A percentile compares a stretch with the other conserved stretches of the same genome.
phyloP scores from a whole-genome alignment of 495 filamentous ascomycete genomes.

The Aspergillus avenaceus region DNA sequence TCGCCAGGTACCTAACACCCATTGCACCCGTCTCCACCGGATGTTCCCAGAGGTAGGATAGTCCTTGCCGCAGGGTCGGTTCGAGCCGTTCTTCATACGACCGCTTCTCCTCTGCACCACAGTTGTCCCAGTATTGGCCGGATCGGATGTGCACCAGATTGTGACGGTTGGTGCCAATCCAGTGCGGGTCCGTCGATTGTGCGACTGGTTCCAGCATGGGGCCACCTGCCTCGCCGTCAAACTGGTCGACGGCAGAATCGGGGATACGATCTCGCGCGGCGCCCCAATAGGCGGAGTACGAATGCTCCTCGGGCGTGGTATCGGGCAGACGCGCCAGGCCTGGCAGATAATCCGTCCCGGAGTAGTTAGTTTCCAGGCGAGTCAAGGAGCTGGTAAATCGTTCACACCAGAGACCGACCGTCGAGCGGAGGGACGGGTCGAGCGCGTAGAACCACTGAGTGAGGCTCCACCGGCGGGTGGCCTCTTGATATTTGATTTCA shows the following conservation, averaged over 20 bases:
- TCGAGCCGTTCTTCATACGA: conserved; percentile 9
- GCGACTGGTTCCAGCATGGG: not conserved
- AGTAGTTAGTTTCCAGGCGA: conserved; percentile 21
- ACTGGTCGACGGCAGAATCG: conserved; percentile 9
- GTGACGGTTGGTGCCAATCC: conserved; percentile 12
- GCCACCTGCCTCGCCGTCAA: not conserved
- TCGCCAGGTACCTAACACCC: conserved; percentile 12
- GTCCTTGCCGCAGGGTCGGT: conserved; percentile 10
- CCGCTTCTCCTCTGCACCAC: conserved; percentile 2
- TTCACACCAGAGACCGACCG: conserved; percentile 16
- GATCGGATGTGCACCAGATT: conserved; percentile 21
- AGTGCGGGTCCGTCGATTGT: not conserved
- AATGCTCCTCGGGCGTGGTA: conserved; percentile 2
- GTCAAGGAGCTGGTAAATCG: conserved; percentile 6
- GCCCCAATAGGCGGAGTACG: conserved; percentile 21
- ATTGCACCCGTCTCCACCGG: conserved; percentile 5
- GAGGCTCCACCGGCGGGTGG: not conserved
- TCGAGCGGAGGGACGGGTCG: not conserved
- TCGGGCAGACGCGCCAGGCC: conserved; percentile 13
- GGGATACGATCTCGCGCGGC: conserved; percentile 23
- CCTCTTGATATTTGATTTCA: conserved; percentile 5
- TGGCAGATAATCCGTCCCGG: conserved; percentile 17
- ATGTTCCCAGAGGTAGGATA: conserved; percentile 13
- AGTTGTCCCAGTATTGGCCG: conserved; percentile 18
- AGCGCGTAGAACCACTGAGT: not conserved